phyloP scores from a whole-genome alignment of 768 basidiomycete species.

The Exidia glandulosa region DNA sequence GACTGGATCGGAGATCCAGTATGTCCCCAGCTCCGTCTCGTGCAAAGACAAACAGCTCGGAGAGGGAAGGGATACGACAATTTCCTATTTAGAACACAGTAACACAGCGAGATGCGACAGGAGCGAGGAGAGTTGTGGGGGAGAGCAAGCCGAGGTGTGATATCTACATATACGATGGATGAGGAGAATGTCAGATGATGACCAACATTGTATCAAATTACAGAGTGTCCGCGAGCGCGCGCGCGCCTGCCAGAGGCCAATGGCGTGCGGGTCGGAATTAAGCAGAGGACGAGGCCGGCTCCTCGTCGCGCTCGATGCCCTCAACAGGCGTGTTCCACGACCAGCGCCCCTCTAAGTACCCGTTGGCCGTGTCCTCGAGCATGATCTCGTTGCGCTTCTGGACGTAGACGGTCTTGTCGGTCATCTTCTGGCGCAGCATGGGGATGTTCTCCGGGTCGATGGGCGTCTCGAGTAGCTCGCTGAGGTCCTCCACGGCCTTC shows the following conservation, averaged over 20 bases:
- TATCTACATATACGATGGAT: neutral
- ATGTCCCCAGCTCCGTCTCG: too few relatives aligned
- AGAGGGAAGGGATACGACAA: too few relatives aligned
- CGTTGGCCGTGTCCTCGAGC: constrained; percentile 85
- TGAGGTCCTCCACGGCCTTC: constrained; percentile 87
- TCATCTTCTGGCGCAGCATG: constrained; percentile 78
- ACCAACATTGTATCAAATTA: too few relatives aligned
- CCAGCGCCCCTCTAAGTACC: constrained; percentile 82
- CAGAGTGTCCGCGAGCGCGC: too few relatives aligned
- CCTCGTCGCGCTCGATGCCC: constrained; percentile 40
- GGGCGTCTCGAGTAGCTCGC: constrained; percentile 85
- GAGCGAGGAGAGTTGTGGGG: neutral
- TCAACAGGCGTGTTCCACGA: constrained; percentile 64
- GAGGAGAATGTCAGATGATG: too few relatives aligned
- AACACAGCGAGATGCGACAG: neutral
- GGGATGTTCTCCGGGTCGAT: constrained; percentile 80
- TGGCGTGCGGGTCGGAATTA: too few relatives aligned
- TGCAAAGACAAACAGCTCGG: too few relatives aligned
- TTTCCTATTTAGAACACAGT: neutral
- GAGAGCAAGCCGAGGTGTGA: too few relatives aligned
- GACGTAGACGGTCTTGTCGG: constrained; percentile 97
- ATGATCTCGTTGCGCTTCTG: constrained; percentile 94
- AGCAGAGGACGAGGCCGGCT: neutral
- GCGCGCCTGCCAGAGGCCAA: too few relatives aligned
- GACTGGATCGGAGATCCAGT: too few relatives aligned